Evolutionary conservation across 257 asterid species (phyloP).

Genomic region (Solanum microdontum): DNA sequence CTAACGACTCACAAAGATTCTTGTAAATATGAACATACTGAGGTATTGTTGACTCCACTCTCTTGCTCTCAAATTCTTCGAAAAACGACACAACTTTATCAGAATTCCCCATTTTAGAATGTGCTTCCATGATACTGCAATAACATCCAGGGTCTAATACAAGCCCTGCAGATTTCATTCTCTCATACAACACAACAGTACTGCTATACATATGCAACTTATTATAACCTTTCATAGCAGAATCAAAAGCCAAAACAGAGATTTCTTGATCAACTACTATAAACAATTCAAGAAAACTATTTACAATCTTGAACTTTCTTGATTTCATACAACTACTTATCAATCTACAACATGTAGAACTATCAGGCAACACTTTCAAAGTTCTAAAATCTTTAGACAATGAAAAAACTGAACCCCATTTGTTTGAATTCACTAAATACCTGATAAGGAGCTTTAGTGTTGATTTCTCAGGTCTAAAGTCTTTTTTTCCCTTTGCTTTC

Average conservation of each 20-base stretch:
- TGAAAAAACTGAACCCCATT: conserved; percentile 36
- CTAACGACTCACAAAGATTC: conserved; percentile 54
- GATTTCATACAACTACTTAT: conserved; percentile 48
- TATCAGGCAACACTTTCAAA: conserved; percentile 44
- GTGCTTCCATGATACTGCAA: conserved; percentile 59
- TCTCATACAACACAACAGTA: conserved; percentile 22
- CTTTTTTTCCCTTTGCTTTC: conserved; percentile 37
- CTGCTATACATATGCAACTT: conserved; percentile 80
- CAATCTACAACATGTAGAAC: conserved; percentile 37
- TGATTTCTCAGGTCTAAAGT: conserved; percentile 38
- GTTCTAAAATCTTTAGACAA: conserved; percentile 43
- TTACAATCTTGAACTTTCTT: conserved; percentile 56
- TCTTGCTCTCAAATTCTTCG: conserved; percentile 29
- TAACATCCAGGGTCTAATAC: conserved; percentile 39
- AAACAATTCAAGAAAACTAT: conserved; percentile 39
- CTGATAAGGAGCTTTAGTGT: conserved; percentile 54
- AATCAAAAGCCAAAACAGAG: conserved; percentile 53
- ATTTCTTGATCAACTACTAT: conserved; percentile 18
- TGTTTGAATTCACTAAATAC: conserved; percentile 46
- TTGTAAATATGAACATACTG: conserved; percentile 28
- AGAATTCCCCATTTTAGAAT: conserved; percentile 23
- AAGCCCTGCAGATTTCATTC: conserved; percentile 40
- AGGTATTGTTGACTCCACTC: not conserved
- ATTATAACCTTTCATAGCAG: conserved; percentile 78
- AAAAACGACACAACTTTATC: conserved; percentile 36